phyloP scores from a whole-genome alignment of 1,139 yeast genomes.

The Geotrichum siamense region DNA sequence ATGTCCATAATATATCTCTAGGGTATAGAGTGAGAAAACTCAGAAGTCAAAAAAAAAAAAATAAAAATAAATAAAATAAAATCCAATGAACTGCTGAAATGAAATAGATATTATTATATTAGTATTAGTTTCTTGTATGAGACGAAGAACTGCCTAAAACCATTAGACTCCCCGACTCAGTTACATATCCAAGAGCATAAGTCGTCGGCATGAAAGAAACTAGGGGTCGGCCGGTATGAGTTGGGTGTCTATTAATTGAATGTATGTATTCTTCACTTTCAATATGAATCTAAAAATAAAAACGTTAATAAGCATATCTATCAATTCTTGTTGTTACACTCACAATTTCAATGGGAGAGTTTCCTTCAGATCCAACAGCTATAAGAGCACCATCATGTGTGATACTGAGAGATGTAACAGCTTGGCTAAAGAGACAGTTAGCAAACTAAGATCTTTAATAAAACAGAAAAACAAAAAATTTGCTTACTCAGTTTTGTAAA shows the following conservation, averaged over 20 bases:
- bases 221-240: constrained; percentile 20
- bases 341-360: constrained; percentile 30
- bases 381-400: constrained; percentile 34
- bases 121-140: constrained; percentile 13
- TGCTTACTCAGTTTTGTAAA: constrained; percentile 40
- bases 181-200: constrained; percentile 30
- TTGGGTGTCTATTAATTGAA: constrained; percentile 14
- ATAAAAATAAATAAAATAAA: too few species aligned
- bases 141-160: constrained; percentile 13
- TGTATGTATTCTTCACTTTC: constrained; percentile 28
- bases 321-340: background rate
- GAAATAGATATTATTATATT: too few species aligned
- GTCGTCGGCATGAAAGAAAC: constrained; percentile 33
- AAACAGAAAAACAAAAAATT: background rate
- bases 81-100: too few species aligned
- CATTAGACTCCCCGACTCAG: constrained; percentile 25
- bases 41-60: too few species aligned
- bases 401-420: constrained; percentile 30
- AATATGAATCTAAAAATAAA: constrained; percentile 22
- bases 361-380: constrained; percentile 32
- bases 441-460: too few species aligned
- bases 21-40: too few species aligned
- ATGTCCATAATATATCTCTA: too few species aligned
- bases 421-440: constrained; percentile 20
- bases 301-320: constrained; percentile 3